Base-by-base conservation (phyloP, 148 eudicot genomes). In the Rhododendron mucronatum region DNA sequence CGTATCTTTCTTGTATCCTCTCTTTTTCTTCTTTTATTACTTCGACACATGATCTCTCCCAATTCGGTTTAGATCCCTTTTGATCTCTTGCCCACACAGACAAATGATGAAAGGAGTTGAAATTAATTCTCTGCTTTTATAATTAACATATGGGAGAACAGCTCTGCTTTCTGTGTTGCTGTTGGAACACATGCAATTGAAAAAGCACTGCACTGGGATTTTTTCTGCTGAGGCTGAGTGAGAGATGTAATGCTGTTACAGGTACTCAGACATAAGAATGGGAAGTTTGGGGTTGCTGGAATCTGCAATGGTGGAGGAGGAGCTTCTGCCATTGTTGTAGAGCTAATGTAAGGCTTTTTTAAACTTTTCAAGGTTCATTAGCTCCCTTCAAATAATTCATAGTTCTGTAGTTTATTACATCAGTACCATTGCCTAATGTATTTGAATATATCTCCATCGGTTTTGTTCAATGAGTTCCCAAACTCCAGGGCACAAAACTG, bases 271-370 rank as follows among this genome's bases (percentile, higher is more conserved):
- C 92, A 93, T 79, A 94, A 86, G 81, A 94, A 90, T 84, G 99
- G 97, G 75, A 95, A 88, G 85, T 87, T 87, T 87, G 99, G 99
- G 21, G 98, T 90, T 82, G 99, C 94, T 88, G 98, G 94, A 67
- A 91, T 96, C 75, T 96, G 99, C 94, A 96, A 96, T 90, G 99
- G 99, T 23, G 99, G 99, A 86, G 99, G 99, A 84, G 99, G 99
- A 86, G 97, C 99, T 69, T 96, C 99, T 77, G 94, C 99, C 48
- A 89, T 96, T 67, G 98, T 95, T 78, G 85, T 96, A 67, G 98
- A 96, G 88, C 96, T 93, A 90, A 89, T 94, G 99, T 96, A 92
- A 94, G 93, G 67, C 80, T 63, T 61, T 73, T 30, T 9, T 5
- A 45, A 81, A 47, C 84, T n/a, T 53, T 15, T 48, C 55, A 35